Percentiles rank a stretch among this genome's conserved stretches.
These are phyloP conservation scores for Cyberlindnera americana DNA, from an alignment of 805 yeast species.

Conservation along the genomic window DNA sequence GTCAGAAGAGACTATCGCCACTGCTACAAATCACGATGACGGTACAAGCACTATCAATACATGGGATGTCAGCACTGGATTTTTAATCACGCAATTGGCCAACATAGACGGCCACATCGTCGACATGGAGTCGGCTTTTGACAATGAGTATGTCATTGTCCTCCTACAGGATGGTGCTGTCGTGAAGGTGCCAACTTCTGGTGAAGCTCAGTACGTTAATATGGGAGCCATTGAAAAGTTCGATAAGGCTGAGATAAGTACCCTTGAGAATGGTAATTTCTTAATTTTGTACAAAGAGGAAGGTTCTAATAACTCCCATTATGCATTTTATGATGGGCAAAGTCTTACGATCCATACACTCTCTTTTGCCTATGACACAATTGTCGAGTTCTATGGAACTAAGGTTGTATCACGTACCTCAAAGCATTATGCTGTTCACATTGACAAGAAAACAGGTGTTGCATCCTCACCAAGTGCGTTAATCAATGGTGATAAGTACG, in stretches of 20 bases:
- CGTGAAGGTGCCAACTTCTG: neutral
- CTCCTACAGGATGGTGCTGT: constrained; percentile 18
- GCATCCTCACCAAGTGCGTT: constrained; percentile 9
- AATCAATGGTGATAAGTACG: constrained; percentile 7
- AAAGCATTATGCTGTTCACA: constrained; percentile 9
- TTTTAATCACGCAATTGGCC: constrained; percentile 13
- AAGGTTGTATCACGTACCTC: constrained; percentile 19
- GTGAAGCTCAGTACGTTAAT: neutral
- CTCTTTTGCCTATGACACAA: constrained; percentile 12
- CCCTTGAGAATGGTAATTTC: constrained; percentile 19
- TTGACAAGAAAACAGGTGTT: constrained; percentile 15
- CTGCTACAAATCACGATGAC: constrained; percentile 23
- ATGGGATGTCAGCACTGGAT: constrained; percentile 20
- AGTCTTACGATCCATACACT: constrained; percentile 10
- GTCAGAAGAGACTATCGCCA: constrained; percentile 8
- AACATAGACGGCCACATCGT: constrained; percentile 10
- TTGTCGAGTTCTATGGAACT: constrained; percentile 23
- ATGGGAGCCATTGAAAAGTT: constrained; percentile 9
- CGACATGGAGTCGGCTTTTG: neutral
- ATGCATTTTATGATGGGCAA: constrained; percentile 16
- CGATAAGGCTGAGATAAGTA: constrained; percentile 8
- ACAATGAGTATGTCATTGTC: constrained; percentile 4
- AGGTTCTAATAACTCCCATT: constrained; percentile 6
- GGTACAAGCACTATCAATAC: constrained; percentile 20
- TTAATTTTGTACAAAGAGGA: constrained; percentile 11